phyloP scores from a whole-genome alignment of 805 yeast species.

The Vanderwaltozyma tropicalis region DNA sequence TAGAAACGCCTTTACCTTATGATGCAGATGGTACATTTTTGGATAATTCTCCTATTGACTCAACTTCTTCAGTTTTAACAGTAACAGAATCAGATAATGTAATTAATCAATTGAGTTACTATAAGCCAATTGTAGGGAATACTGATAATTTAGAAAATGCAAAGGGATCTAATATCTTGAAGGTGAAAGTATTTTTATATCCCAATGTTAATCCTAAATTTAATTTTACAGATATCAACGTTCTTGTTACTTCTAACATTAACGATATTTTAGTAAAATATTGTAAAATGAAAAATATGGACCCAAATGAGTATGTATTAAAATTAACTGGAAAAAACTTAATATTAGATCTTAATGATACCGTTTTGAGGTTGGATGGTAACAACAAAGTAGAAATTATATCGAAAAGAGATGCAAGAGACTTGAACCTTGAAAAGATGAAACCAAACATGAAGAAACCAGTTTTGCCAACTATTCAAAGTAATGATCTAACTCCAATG shows the following conservation, averaged over 20 bases:
- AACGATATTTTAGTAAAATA: conserved; percentile 31
- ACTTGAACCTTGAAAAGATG: conserved; percentile 25
- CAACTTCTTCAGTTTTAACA: conserved; percentile 1
- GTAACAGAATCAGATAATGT: conserved; percentile 5
- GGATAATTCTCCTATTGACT: conserved; percentile 2
- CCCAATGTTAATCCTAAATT: conserved; percentile 25
- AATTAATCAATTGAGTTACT: conserved; percentile 29
- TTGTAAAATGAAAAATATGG: conserved; percentile 27
- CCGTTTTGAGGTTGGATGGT: conserved; percentile 34
- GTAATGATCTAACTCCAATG: conserved; percentile 27
- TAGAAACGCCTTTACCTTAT: conserved; percentile 44
- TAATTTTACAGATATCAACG: conserved; percentile 23
- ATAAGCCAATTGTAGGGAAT: conserved; percentile 29
- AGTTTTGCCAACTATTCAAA: conserved; percentile 26
- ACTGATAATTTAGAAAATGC: conserved; percentile 9
- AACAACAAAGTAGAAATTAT: conserved; percentile 33
- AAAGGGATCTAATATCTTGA: conserved; percentile 21
- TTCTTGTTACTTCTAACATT: conserved; percentile 27
- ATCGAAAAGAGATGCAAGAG: conserved; percentile 34
- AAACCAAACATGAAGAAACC: conserved; percentile 23
- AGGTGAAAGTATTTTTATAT: conserved; percentile 26
- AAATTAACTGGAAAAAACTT: conserved; percentile 27
- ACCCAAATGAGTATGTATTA: conserved; percentile 29
- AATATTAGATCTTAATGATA: conserved; percentile 30
- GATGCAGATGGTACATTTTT: conserved; percentile 11